A percentile compares a stretch with the other conserved stretches of the same genome.
These are phyloP conservation scores for Colletotrichum gigasporum DNA, from an alignment of 2,329 filamentous ascomycete genomes.

Conservation along the genomic window DNA sequence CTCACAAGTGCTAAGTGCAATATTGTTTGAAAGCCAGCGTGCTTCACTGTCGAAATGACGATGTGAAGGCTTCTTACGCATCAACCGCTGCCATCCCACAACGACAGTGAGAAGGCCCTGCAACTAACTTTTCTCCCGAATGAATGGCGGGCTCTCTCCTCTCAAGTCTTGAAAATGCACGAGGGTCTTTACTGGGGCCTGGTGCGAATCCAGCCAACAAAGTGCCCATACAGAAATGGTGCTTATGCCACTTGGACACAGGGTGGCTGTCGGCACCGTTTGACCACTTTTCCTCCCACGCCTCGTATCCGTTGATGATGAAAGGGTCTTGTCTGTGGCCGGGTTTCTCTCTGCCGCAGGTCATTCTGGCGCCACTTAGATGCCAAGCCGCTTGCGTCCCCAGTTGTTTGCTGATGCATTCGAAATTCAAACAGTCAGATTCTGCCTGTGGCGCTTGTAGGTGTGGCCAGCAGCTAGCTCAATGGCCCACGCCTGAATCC, in stretches of 20 bases:
- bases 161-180: background rate
- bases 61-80: background rate
- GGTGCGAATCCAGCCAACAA: conserved; percentile 7
- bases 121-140: background rate
- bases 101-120: background rate
- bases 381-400: background rate
- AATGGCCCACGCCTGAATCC: background rate
- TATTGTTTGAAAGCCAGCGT: background rate
- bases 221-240: background rate
- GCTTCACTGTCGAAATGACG: background rate
- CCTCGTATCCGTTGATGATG: conserved; percentile 10
- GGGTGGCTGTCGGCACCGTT: background rate
- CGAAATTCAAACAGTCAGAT: background rate
- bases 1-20: background rate
- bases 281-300: background rate
- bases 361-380: background rate
- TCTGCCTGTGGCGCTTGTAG: background rate
- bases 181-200: background rate
- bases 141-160: background rate
- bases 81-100: background rate
- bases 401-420: background rate
- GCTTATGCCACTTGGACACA: background rate
- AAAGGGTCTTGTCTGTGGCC: background rate
- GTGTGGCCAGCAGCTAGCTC: background rate
- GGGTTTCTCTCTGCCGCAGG: background rate